Conservation (phyloP, 179 eudicot genomes). For the Vitellaria paradoxa region DNA sequence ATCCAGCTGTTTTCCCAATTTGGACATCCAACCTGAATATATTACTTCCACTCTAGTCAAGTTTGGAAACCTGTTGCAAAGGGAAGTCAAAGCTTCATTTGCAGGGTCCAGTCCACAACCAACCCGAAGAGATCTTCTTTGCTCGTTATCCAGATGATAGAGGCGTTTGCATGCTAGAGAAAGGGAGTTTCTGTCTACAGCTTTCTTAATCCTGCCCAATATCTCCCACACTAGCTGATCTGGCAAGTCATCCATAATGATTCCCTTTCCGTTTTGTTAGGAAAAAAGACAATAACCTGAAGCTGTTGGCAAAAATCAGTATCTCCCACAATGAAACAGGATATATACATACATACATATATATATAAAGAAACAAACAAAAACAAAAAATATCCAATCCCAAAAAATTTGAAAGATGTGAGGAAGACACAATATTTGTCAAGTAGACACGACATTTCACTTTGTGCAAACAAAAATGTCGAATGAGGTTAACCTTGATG, state of each 20-base stretch:
- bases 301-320: constrained; percentile 2
- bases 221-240: constrained; percentile 68
- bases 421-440: too few relatives aligned
- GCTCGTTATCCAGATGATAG: constrained; percentile 60
- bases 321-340: not conserved
- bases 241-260: constrained; percentile 65
- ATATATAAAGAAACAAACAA: too few relatives aligned
- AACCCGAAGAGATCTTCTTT: constrained; percentile 58
- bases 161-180: constrained; percentile 78
- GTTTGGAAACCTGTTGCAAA: constrained; percentile 75
- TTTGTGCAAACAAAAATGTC: not conserved
- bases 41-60: constrained; percentile 66
- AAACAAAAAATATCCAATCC: not conserved
- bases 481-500: not conserved
- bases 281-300: not conserved
- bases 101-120: constrained; percentile 92
- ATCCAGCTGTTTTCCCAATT: constrained; percentile 77
- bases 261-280: not conserved
- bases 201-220: constrained; percentile 44
- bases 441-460: too few relatives aligned
- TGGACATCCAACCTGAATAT: constrained; percentile 92
- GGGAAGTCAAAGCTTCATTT: constrained; percentile 55
- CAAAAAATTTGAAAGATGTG: not conserved
- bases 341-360: too few relatives aligned
- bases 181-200: constrained; percentile 57